Conservation (phyloP, 2,329 filamentous ascomycete species). For the Colletotrichum tanaceti region DNA sequence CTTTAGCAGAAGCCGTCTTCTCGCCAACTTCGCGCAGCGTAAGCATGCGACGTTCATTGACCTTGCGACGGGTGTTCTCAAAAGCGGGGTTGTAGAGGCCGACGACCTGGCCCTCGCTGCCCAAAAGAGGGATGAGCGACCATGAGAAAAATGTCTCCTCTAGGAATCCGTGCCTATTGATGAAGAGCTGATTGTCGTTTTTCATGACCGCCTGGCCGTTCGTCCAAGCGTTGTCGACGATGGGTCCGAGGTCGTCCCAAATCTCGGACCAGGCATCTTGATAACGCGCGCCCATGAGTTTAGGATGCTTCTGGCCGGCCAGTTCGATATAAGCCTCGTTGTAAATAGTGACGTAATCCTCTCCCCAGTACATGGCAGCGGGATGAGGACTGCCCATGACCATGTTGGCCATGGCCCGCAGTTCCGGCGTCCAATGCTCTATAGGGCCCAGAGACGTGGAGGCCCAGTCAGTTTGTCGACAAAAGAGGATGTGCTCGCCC, state of each 20-base stretch:
- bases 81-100: slow-evolving; percentile 85
- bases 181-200: slow-evolving; percentile 81
- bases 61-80: slow-evolving; percentile 81
- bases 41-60: slow-evolving; percentile 83
- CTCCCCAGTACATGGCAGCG: slow-evolving; percentile 83
- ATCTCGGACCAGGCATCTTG: slow-evolving; percentile 78
- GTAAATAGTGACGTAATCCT: slow-evolving; percentile 74
- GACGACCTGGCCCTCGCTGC: slow-evolving; percentile 77
- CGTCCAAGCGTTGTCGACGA: slow-evolving; percentile 74
- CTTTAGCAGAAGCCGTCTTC: slow-evolving; percentile 76
- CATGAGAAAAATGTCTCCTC: slow-evolving; percentile 88
- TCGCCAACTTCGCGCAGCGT: slow-evolving; percentile 83
- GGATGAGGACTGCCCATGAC: slow-evolving; percentile 84
- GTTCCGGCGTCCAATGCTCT: slow-evolving; percentile 75
- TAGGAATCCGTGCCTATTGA: slow-evolving; percentile 74
- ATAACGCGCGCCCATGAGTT: slow-evolving; percentile 79
- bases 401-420: slow-evolving; percentile 82
- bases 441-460: slow-evolving; percentile 80
- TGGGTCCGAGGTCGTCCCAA: slow-evolving; percentile 75
- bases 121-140: slow-evolving; percentile 83
- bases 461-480: slow-evolving; percentile 78
- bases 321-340: slow-evolving; percentile 79
- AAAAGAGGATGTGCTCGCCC: slow-evolving; percentile 78
- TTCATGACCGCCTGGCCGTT: slow-evolving; percentile 87
- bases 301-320: slow-evolving; percentile 81